A percentile compares a stretch with the other conserved stretches of the same genome.
Conservation (phyloP, 2,329 filamentous ascomycete species). For the Arachnomyces sp. region DNA sequence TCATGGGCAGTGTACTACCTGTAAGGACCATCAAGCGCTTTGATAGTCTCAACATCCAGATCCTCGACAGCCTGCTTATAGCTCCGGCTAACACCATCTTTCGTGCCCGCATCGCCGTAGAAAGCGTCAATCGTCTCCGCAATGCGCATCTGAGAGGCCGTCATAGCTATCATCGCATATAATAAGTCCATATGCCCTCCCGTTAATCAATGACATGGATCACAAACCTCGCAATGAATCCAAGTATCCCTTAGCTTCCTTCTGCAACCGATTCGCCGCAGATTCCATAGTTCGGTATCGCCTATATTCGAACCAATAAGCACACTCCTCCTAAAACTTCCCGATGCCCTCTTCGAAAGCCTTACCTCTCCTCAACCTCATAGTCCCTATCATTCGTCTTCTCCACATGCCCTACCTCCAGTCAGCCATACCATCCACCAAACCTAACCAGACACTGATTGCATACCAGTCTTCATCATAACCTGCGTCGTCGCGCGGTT, state of each 20-base stretch:
- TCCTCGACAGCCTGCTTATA: constrained; percentile 99
- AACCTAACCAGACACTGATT: constrained; percentile 8
- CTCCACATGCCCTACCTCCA: constrained; percentile 71
- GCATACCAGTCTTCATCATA: constrained; percentile 94
- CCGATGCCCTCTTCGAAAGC: neutral
- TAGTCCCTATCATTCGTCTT: constrained; percentile 98
- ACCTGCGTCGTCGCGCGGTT: constrained; percentile 98
- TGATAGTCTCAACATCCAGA: constrained; percentile 95
- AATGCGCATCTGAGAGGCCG: constrained; percentile 97
- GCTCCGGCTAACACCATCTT: constrained; percentile 87
- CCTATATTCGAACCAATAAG: constrained; percentile 39
- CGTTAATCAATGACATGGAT: neutral
- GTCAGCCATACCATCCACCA: neutral
- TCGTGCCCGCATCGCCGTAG: constrained; percentile 91
- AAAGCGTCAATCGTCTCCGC: constrained; percentile 99
- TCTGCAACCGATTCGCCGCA: constrained; percentile 82
- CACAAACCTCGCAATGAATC: constrained; percentile 77
- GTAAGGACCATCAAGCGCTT: constrained; percentile 93
- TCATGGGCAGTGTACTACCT: constrained; percentile 40
- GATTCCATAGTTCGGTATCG: constrained; percentile 97
- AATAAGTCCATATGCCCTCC: constrained; percentile 2
- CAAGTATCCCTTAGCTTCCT: constrained; percentile 95
- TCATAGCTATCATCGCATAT: constrained; percentile 64
- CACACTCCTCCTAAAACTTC: neutral
- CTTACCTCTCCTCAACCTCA: constrained; percentile 84